These are phyloP conservation scores for Tuber aestivum DNA, from an alignment of 495 filamentous ascomycete genomes.

Conservation along the genomic window DNA sequence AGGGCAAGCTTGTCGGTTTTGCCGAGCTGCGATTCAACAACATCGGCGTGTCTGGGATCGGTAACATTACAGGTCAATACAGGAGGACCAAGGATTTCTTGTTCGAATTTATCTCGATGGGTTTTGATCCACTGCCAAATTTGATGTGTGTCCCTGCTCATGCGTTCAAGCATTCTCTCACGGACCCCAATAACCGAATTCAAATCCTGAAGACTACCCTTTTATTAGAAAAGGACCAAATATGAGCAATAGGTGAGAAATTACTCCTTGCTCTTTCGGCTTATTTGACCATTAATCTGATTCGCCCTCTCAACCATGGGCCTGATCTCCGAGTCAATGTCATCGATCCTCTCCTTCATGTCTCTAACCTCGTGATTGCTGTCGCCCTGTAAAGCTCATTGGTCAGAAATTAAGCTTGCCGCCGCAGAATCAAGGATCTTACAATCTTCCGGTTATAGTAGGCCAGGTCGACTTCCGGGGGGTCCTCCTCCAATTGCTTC, in stretches of 20 bases:
- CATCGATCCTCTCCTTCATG: conserved; percentile 43
- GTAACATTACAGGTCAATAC: conserved; percentile 75
- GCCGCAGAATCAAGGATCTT: conserved; percentile 28
- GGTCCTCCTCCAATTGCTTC: conserved; percentile 47
- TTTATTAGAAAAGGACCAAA: conserved; percentile 1
- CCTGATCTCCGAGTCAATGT: conserved; percentile 43
- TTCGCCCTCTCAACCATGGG: conserved; percentile 31
- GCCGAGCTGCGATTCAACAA: conserved; percentile 66
- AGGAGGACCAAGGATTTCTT: conserved; percentile 78
- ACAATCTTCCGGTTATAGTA: conserved; percentile 56
- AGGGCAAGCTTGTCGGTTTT: conserved; percentile 62
- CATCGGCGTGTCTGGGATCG: conserved; percentile 64
- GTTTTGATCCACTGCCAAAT: conserved; percentile 76
- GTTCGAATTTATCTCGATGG: conserved; percentile 66
- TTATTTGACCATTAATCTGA: conserved; percentile 40
- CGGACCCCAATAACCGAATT: conserved; percentile 74
- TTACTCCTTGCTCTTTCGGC: conserved; percentile 47
- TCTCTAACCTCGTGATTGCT: conserved; percentile 51
- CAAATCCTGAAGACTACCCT: conserved; percentile 50
- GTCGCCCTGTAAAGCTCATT: conserved; percentile 43
- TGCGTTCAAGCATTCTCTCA: conserved; percentile 53
- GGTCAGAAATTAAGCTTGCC: conserved; percentile 14
- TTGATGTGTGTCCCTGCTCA: conserved; percentile 57
- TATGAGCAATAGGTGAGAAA: too few relatives aligned
- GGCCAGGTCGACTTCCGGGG: conserved; percentile 48